Base-by-base conservation (phyloP, 768 basidiomycete species). In the Kwoniella newhampshirensis region DNA sequence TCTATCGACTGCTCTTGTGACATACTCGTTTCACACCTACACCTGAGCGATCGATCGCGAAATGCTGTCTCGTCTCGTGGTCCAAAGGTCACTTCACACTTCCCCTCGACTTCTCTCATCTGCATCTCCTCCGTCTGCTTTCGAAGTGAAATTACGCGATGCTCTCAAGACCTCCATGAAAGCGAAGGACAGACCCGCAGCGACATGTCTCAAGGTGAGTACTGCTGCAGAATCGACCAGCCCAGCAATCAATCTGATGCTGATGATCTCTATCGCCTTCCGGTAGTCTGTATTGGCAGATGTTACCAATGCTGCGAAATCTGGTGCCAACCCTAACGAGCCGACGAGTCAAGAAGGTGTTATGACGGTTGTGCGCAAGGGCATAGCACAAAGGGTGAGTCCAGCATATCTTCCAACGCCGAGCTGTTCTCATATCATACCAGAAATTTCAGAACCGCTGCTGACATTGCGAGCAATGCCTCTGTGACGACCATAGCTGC, bases 151-250 rank as follows among this genome's bases (percentile, higher is more conserved):
- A n/a, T 55, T 76, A n/a, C 63, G 74, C 45, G 62, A 68, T 51
- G 75, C 71, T 3, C 57, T 76, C 37, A 76, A 76, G 58, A 50
- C 67, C 15, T 73, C 75, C 17, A 76, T 76, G 75, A 76, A 76
- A 52, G 53, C 67, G 0, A 68, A 63, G 32, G 69, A 76, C 35
- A 63, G 59, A 51, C 68, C 67, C 26, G 67, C 64, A 18, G 54
- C 68, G 13, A 59, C 62, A 0, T 60, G 55, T 46, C 58, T 76
- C 59, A 67, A 74, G 66, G 75, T 73, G 43, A 32, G 66, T 25
- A 17, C 35, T 42, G 23, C 17, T 20, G n/a, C n/a, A n/a, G n/a
- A n/a, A n/a, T n/a, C n/a, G 11, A 37, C 36, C n/a, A n/a, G 36
- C 36, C 11, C n/a, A 37, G 36, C n/a, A 37, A 37, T 42, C 53